Evolutionary conservation across 306 rosid species (phyloP), one percentile per base, ranked within the genome.

Genomic region (Lablab purpureus): DNA sequence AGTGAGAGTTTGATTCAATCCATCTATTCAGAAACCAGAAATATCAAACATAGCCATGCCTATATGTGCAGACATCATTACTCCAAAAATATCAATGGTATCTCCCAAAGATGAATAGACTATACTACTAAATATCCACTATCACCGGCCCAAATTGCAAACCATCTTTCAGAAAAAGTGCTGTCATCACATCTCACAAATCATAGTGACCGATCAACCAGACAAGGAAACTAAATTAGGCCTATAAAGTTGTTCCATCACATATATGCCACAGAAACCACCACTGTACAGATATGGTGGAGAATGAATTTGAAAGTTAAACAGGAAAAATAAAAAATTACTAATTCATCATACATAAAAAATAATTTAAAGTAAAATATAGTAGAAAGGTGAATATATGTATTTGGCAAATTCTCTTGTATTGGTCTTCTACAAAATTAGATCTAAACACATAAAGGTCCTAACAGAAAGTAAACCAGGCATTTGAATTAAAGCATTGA

Each of bases 91-190:
- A 37, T 18, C 23, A 45, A 13, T 68, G 56, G 40, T 45, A 23
- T 45, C 56, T 50, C 30, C 47, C 76, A 49, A 70, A 70, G 41
- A 50, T 49, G 46, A n/a, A 50, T 30, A 15, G 45, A 27, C 23
- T 45, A 23, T 4, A 27, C 58, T 1, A 64, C 41, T 14, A n/a
- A 41, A 8, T 70, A 13, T 60, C 21, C 22, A 23, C 60, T 15
- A 41, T 66, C 73, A 43, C 36, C 2, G 17, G 12, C 58, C 3
- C 27, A 34, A 10, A 66, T 6, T 19, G 51, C 30, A 37, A 11
- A 66, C 71, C 40, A 6, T 50, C 43, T 46, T 27, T 27, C 1
- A 46, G n/a, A 47, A 47, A 40, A 47, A 17, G 60, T 28, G 45
- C 27, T 50, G 37, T 50, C 37, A 49, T 59, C 37, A 59, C 37